Evolutionary conservation across 2,329 filamentous ascomycete genomes (phyloP).

Genomic region (Xylariaceae sp.): DNA sequence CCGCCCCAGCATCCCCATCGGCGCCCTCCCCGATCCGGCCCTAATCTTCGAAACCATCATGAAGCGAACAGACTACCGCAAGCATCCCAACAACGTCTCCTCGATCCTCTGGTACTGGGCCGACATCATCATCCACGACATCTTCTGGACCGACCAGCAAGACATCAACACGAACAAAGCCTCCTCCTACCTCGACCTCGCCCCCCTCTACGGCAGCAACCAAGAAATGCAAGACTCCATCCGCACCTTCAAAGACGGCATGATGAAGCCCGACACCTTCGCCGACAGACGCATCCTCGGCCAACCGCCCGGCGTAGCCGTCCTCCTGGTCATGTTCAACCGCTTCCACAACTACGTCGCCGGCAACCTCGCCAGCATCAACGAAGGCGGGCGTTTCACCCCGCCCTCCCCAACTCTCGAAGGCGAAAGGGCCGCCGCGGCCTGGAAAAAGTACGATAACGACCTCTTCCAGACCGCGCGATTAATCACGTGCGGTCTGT

Average conservation of each 20-base stretch:
- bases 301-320: conserved; percentile 66
- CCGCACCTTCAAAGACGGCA: conserved; percentile 64
- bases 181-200: conserved; percentile 66
- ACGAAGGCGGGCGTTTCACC: conserved; percentile 73
- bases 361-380: conserved; percentile 74
- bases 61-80: conserved; percentile 46
- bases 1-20: conserved; percentile 54
- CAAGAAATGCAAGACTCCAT: conserved; percentile 61
- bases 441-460: conserved; percentile 67
- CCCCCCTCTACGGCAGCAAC: conserved; percentile 66
- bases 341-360: conserved; percentile 86
- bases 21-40: conserved; percentile 61
- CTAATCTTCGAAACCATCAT: conserved; percentile 60
- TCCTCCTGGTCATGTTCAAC: conserved; percentile 72
- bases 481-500: conserved; percentile 67
- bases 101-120: conserved; percentile 69
- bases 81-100: conserved; percentile 67
- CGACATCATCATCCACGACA: conserved; percentile 66
- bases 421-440: conserved; percentile 44
- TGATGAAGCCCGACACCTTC: conserved; percentile 67
- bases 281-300: conserved; percentile 64
- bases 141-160: conserved; percentile 63
- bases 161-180: conserved; percentile 53
- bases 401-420: conserved; percentile 50
- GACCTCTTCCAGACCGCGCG: conserved; percentile 75